A percentile compares a stretch with the other conserved stretches of the same genome.
Conservation (phyloP, 139 green algal species). For the Chara braunii region DNA sequence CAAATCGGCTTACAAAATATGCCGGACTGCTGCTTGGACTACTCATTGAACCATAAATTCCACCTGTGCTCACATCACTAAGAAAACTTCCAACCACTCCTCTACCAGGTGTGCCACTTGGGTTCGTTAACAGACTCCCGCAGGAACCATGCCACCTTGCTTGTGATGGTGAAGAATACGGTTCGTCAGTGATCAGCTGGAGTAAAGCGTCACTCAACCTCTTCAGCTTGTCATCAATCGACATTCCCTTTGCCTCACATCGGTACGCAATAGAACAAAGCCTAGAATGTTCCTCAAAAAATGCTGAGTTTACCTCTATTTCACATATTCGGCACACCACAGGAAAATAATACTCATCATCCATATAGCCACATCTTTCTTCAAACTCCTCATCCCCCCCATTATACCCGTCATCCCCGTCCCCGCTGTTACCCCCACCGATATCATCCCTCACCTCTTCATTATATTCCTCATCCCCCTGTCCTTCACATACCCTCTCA, state of each 20-base stretch:
- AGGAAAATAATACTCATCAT: conserved; percentile 4
- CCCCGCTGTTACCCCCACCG: not conserved
- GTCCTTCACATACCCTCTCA: not conserved
- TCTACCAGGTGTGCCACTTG: no score
- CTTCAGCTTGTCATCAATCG: conserved; percentile 23
- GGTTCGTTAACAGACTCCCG: no score
- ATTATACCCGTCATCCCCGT: conserved; percentile 9
- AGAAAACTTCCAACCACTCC: no score
- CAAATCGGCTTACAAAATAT: no score
- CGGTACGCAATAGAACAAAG: conserved; percentile 26
- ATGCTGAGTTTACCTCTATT: conserved; percentile 6
- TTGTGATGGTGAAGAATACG: no score
- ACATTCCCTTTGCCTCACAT: conserved; percentile 17
- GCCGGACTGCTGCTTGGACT: no score
- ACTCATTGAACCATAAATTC: no score
- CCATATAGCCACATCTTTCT: no score
- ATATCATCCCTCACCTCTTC: not conserved
- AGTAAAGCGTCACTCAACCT: conserved; percentile 18
- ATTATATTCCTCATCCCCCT: no score
- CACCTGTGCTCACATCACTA: no score
- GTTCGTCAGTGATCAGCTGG: no score
- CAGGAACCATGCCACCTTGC: no score
- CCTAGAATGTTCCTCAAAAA: conserved; percentile 32
- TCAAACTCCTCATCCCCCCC: not conserved
- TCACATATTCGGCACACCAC: conserved; percentile 34